Evolutionary conservation across 495 filamentous ascomycete genomes (phyloP), one percentile per base, ranked within the genome.

Genomic region (Aspergillus diversus): DNA sequence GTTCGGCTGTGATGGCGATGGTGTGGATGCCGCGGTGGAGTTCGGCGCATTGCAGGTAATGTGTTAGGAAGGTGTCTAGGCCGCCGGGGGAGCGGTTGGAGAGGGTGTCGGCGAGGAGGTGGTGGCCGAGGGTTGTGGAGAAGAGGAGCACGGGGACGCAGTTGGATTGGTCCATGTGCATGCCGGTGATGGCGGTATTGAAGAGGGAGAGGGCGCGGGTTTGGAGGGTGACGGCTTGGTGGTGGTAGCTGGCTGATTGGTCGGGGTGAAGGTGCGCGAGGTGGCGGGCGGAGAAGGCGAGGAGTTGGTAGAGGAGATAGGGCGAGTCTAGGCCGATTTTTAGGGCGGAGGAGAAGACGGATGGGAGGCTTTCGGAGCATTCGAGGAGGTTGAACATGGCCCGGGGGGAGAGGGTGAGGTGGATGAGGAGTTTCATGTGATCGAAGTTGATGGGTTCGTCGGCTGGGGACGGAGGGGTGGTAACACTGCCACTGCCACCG

Each of bases 191-290:
- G 66, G 66, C n/a, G 43, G 32, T 32, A 27, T 81, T 82, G 68
- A 84, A 84, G 1, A 80, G 66, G 5, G 69, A 59, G 11, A 83
- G 60, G 1, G 79, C 80, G 2, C 69, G 73, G 0, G 76, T 81
- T 52, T 83, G 80, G 3, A 84, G 67, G n/a, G 75, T 66, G 13
- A 77, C 73, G 12, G 81, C 79, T n/a, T 77, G 71, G 47, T 76
- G 66, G 46, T 70, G 67, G 60, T 82, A 81, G 12, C 69, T 70
- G 15, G 17, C 60, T 4, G 64, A 63, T 1, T 57, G 64, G 0
- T 71, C 66, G 11, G 77, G 77, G 7, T 64, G 68, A 12, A 72
- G 34, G 13, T 71, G 61, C 51, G 74, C 71, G 13, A 82, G 63
- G 47, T 84, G 81, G 5, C 75, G 63, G 5, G 78, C 73, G 16